Base-by-base conservation (phyloP, 352 stramenopile species). In the Halophytophthora batemanensis region DNA sequence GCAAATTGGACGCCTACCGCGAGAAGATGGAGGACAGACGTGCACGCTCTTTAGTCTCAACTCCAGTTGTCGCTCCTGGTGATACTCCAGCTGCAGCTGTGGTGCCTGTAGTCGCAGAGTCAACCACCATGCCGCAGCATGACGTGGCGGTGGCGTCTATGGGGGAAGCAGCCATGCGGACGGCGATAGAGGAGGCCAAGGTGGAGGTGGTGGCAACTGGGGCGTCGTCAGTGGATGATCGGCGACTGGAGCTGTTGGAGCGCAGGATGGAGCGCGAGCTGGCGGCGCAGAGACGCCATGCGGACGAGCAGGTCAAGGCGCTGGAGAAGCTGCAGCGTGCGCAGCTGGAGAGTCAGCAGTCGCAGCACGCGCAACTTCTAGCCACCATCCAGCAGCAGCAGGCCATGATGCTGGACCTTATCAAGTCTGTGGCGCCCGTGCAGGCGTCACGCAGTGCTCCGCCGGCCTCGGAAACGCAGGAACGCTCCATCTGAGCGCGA, bases 321-420 rank as follows among this genome's bases (percentile, higher is more conserved):
- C 52, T 75, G 1, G 62, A 67, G 14, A 28, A 35, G 15, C 43
- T 69, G 28, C 64, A 71, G 34, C 51, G 56, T 2, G 47, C 41
- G 10, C 66, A 71, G 48, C 21, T 71, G 1, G 46, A 69, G 47
- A 19, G 29, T 2, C 66, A 75, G 33, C 61, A 71, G 42, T 56
- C 45, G 2, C 61, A 71, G 17, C 55, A 71, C 28, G 54, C 64
- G 14, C 66, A 71, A 39, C 33, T 69, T 2, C 25, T 71, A 17
- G 47, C 50, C 13, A 71, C 60, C 22, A 69, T 75, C 33, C 45
- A 75, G 42, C 66, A 71, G 19, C 66, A 75, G 15, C 66, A 75
- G 42, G 47, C 55, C 14, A 75, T 62, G 61, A 71, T 75, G 50
- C 42, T 75, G 13, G 61, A 75, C 12, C 35, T 75, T 10, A 67